A percentile compares a stretch with the other conserved stretches of the same genome.
Conservation (phyloP, 495 filamentous ascomycete genomes). For the Clohesyomyces aquaticus region DNA sequence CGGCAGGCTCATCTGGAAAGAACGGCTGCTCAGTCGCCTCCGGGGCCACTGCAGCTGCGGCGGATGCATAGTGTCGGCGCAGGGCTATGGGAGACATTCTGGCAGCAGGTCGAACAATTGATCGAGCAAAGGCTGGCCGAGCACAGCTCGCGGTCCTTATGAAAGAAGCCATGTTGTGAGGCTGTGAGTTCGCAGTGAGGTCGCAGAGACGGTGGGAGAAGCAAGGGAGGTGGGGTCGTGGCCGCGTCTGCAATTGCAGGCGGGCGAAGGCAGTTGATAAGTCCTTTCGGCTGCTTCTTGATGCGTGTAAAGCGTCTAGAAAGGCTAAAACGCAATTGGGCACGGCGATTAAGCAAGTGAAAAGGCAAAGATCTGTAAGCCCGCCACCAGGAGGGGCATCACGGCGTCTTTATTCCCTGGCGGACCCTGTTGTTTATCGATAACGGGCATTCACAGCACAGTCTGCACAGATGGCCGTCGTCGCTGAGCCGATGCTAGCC, state of each 20-base stretch:
- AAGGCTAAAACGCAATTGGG: no score
- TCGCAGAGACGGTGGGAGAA: slow-evolving; percentile 1
- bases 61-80: slow-evolving; percentile 28
- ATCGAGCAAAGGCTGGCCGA: slow-evolving; percentile 17
- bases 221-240: background rate
- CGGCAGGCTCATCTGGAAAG: slow-evolving; percentile 68
- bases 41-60: slow-evolving; percentile 7
- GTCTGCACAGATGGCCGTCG: background rate
- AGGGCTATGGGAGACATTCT: slow-evolving; percentile 17
- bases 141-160: slow-evolving; percentile 24
- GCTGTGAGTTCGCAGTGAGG: background rate
- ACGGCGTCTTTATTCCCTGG: background rate
- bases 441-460: background rate
- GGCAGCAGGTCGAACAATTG: slow-evolving; percentile 23
- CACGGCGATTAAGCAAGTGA: no score
- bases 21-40: slow-evolving; percentile 41
- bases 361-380: background rate
- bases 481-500: slow-evolving; percentile 11
- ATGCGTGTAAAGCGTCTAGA: no score
- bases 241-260: slow-evolving; percentile 11
- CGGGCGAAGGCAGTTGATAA: background rate
- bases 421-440: background rate
- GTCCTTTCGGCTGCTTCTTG: background rate
- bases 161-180: slow-evolving; percentile 30
- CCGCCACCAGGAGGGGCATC: background rate